A percentile compares a stretch with the other conserved stretches of the same genome.
Conservation (phyloP, 305 asterid genomes). For the Solanum hybrid region DNA sequence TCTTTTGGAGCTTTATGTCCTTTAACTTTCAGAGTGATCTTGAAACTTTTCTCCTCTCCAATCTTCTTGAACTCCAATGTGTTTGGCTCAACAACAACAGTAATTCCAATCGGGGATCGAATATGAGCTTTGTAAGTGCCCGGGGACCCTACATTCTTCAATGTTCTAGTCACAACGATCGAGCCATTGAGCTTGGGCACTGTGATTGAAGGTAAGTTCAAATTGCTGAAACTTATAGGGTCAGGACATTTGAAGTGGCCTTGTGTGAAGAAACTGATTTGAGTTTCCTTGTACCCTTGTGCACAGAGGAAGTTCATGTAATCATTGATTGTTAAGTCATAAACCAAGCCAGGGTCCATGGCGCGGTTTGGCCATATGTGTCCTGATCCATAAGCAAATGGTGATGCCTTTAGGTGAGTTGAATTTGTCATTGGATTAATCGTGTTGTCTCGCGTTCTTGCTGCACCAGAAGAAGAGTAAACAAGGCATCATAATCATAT, state of each 20-base stretch:
- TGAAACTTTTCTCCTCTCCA: slow-evolving; percentile 54
- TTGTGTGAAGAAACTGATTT: slow-evolving; percentile 26
- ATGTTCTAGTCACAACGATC: slow-evolving; percentile 45
- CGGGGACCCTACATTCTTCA: slow-evolving; percentile 71
- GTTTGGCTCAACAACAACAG: slow-evolving; percentile 36
- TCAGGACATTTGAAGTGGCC: slow-evolving; percentile 32
- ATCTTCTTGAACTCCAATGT: slow-evolving; percentile 26
- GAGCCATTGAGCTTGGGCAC: slow-evolving; percentile 50
- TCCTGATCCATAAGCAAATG: slow-evolving; percentile 90
- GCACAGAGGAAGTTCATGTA: slow-evolving; percentile 60
- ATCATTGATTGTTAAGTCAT: slow-evolving; percentile 42
- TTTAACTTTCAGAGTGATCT: slow-evolving; percentile 24
- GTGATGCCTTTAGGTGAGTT: slow-evolving; percentile 45
- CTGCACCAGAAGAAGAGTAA: slow-evolving; percentile 22
- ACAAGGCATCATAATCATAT: not conserved
- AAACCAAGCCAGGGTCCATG: slow-evolving; percentile 87
- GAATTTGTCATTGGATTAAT: slow-evolving; percentile 46
- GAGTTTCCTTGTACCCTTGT: slow-evolving; percentile 45
- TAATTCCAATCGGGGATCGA: slow-evolving; percentile 49
- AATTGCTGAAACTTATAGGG: slow-evolving; percentile 32
- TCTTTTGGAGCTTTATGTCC: slow-evolving; percentile 10
- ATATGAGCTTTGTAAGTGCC: slow-evolving; percentile 57
- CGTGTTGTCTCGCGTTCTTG: slow-evolving; percentile 52
- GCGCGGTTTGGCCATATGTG: slow-evolving; percentile 81
- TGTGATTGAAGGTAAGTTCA: slow-evolving; percentile 84